These are phyloP conservation scores for Suhomyces taliae DNA, from an alignment of 1,139 yeast genomes.

Conservation along the genomic window DNA sequence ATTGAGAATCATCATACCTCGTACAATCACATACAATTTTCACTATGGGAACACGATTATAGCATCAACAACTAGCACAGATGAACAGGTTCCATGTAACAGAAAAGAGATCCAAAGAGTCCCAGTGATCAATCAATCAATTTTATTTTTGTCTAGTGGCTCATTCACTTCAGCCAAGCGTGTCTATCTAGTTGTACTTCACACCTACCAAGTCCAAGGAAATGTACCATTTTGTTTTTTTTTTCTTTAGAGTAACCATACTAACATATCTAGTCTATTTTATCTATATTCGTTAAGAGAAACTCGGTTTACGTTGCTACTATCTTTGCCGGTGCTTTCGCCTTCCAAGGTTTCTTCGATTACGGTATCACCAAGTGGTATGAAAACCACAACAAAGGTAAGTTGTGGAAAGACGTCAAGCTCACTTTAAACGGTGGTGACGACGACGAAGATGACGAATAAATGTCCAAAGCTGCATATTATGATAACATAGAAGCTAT, in stretches of 20 bases:
- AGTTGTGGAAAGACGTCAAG: constrained; percentile 96
- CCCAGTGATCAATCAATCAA: too few species aligned
- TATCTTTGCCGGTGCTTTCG: constrained; percentile 82
- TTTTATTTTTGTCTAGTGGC: too few species aligned
- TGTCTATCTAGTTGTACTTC: too few species aligned
- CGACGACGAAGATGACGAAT: constrained; percentile 58
- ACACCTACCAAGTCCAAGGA: too few species aligned
- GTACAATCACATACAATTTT: too few species aligned
- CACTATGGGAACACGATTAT: too few species aligned
- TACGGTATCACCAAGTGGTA: constrained; percentile 76
- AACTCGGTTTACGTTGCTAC: constrained; percentile 89
- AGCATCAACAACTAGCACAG: too few species aligned
- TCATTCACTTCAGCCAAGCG: too few species aligned
- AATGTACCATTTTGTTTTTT: not conserved
- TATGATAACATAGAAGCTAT: not conserved
- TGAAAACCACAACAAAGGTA: constrained; percentile 88
- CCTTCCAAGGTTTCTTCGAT: constrained; percentile 86
- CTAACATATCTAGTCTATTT: constrained; percentile 18
- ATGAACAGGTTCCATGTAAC: too few species aligned
- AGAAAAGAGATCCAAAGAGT: too few species aligned
- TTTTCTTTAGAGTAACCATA: not conserved
- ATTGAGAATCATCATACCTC: too few species aligned
- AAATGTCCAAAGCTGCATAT: constrained; percentile 4
- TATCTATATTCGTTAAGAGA: constrained; percentile 68
- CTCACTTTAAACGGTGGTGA: constrained; percentile 60